Base-by-base conservation (phyloP, 805 yeast species). In the Zygosaccharomyces siamensis region DNA sequence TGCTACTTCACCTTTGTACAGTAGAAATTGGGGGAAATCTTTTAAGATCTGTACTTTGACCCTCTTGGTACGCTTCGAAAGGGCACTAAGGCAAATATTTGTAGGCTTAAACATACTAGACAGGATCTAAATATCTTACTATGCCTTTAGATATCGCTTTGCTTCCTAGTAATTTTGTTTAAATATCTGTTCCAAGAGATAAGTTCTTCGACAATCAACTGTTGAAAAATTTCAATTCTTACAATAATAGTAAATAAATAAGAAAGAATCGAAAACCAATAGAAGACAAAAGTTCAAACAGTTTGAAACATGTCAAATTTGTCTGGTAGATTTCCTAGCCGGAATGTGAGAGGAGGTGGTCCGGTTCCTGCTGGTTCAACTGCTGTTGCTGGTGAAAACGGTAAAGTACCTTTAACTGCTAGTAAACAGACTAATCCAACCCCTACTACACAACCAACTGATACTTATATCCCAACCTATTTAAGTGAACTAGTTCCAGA, bases 11-110 rank as follows among this genome's bases (percentile, higher is more conserved):
- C 97, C 97, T 51, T 70, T 72, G 20, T 30, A 48, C 11, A 70
- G 70, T 18, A 95, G 95, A 48, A 83, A 67, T 11, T 75, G 76
- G 27, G 81, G 78, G 61, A 80, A 76, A 59, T 86, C 86, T 59
- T 73, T 76, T 51, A 87, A 72, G n/a, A 89, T 71, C 70, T 89
- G 97, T 11, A 89, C 89, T 32, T 76, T 72, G 44, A 87, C 80
- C 57, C 78, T 77, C 53, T 77, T 72, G 38, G 69, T 74, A 61
- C 78, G 77, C 58, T 77, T 78, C 8, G 77, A 68, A 21, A 72
- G 63, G 1, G 79, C 78, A 37, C 79, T 70, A 56, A 71, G 64
- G 49, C 80, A 69, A 41, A 73, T 73, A 7, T 56, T 46, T 3
- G 70, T 65, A 1, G 69, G 51, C 51, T 59, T 64, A 27, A 60